These are phyloP conservation scores for Apiotrichum veenhuisii DNA, from an alignment of 1,284 basidiomycete genomes.

Conservation along the genomic window DNA sequence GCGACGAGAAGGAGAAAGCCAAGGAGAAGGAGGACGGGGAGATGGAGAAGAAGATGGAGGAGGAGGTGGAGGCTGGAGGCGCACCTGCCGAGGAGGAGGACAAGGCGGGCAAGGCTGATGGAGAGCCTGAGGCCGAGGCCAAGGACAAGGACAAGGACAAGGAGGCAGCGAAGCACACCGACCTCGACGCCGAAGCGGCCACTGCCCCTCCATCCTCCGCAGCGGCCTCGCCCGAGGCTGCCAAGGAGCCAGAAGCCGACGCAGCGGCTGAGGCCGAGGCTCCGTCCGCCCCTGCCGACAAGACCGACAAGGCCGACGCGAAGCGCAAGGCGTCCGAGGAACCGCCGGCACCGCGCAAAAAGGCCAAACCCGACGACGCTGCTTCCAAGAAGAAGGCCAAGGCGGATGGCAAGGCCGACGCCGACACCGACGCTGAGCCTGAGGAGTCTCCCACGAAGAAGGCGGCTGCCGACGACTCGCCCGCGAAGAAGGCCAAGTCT, in stretches of 20 bases:
- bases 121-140: not conserved
- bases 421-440: not conserved
- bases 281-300: not conserved
- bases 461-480: not conserved
- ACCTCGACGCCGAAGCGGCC: no score
- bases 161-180: no score
- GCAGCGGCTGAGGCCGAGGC: not conserved
- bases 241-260: not conserved
- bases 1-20: conserved; percentile 10
- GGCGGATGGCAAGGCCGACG: not conserved
- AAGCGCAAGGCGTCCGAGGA: not conserved
- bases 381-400: not conserved
- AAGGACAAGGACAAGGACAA: no score
- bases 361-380: conserved; percentile 2
- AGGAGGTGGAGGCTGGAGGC: not conserved
- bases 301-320: not conserved
- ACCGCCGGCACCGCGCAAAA: not conserved
- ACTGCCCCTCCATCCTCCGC: no score
- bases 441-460: not conserved
- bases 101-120: not conserved
- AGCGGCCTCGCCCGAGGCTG: no score
- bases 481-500: not conserved
- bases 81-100: not conserved
- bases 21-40: conserved; percentile 4
- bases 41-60: not conserved